A percentile compares a stretch with the other conserved stretches of the same genome.
Evolutionary conservation across 2,329 filamentous ascomycete genomes (phyloP).

Genomic region (Magnaporthiopsis rhizophila): DNA sequence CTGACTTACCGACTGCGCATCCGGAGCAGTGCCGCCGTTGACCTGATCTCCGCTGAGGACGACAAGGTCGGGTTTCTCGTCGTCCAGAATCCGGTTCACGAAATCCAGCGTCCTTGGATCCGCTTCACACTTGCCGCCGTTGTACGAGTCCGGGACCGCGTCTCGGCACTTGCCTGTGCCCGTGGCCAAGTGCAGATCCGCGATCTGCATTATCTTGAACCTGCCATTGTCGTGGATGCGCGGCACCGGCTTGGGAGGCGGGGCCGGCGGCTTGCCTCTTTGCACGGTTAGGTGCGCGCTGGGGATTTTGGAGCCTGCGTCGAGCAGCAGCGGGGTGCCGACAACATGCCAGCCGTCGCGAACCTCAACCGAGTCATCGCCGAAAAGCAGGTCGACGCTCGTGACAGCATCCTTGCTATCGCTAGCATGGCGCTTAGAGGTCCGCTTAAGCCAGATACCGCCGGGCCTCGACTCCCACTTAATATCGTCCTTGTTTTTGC

Average conservation of each 20-base stretch:
- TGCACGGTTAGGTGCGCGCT: constrained; percentile 72
- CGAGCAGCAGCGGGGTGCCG: constrained; percentile 65
- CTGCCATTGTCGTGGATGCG: constrained; percentile 81
- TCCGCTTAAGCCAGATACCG: constrained; percentile 77
- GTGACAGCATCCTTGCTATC: constrained; percentile 71
- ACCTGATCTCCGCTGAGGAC: constrained; percentile 91
- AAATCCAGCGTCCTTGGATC: constrained; percentile 90
- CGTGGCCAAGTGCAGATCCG: constrained; percentile 91
- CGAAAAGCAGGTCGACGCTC: constrained; percentile 78
- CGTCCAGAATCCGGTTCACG: constrained; percentile 71
- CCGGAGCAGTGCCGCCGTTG: constrained; percentile 85
- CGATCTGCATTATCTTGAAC: constrained; percentile 95
- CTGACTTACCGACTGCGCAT: constrained; percentile 68
- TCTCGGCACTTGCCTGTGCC: constrained; percentile 81
- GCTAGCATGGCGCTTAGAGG: constrained; percentile 61
- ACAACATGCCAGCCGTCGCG: constrained; percentile 76
- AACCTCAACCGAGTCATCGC: constrained; percentile 84
- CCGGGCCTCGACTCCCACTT: constrained; percentile 71
- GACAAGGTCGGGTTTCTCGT: constrained; percentile 89
- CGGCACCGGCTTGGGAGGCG: constrained; percentile 60
- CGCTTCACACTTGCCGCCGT: constrained; percentile 77
- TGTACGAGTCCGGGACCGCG: constrained; percentile 64
- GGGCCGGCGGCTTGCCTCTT: constrained; percentile 53
- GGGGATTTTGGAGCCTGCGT: constrained; percentile 51
- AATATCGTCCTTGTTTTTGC: constrained; percentile 41